A percentile compares a stretch with the other conserved stretches of the same genome.
These are phyloP conservation scores for Akanthomyces uredinophilus DNA, from an alignment of 2,329 filamentous ascomycete genomes.

Conservation along the genomic window DNA sequence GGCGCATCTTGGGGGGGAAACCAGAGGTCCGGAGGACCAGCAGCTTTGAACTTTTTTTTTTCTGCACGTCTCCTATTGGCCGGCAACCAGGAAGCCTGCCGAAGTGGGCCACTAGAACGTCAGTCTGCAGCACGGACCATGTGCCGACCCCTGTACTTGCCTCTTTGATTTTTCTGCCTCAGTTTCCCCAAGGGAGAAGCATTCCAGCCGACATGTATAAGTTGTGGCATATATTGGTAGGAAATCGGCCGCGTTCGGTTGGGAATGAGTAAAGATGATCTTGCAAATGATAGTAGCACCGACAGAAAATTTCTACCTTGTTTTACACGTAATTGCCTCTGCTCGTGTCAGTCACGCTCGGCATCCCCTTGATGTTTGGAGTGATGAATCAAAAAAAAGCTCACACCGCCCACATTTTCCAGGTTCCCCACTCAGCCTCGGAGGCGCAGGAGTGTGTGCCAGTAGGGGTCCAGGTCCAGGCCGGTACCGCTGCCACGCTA, in stretches of 20 bases:
- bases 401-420: constrained; percentile 13
- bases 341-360: not conserved
- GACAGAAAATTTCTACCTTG: too few species aligned
- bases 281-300: not conserved
- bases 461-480: constrained; percentile 9
- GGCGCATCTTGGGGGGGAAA: not conserved
- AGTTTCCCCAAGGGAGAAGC: not conserved
- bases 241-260: too few species aligned
- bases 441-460: not conserved
- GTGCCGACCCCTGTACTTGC: constrained; percentile 14
- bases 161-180: constrained; percentile 2
- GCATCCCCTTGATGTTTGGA: not conserved
- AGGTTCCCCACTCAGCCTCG: constrained; percentile 8
- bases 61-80: constrained; percentile 30
- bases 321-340: not conserved
- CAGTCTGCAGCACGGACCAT: constrained; percentile 21
- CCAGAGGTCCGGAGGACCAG: constrained; percentile 1
- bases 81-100: constrained; percentile 27
- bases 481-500: constrained; percentile 1
- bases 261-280: not conserved
- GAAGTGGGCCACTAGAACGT: constrained; percentile 30
- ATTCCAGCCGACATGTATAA: not conserved
- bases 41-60: constrained; percentile 34
- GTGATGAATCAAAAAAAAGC: constrained; percentile 18
- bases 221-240: not conserved